These are phyloP conservation scores for Pseudoscleropodium purum DNA, from an alignment of 225 moss, liverwort and hornwort genomes.

Conservation along the genomic window DNA sequence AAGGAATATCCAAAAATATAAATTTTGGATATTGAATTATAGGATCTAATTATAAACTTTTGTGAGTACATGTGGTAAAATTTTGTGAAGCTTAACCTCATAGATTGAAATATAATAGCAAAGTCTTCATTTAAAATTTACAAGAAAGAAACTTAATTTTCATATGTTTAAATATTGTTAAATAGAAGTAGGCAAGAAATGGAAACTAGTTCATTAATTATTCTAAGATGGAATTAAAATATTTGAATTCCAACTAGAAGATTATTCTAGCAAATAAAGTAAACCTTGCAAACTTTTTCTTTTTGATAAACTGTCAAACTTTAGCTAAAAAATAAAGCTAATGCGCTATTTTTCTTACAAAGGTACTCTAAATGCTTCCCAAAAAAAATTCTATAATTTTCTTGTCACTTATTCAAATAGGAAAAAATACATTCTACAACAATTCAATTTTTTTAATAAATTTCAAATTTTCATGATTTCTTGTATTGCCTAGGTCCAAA, in stretches of 20 bases:
- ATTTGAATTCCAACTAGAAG: neutral
- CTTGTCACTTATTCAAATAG: neutral
- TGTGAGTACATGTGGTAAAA: fast-evolving
- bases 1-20: neutral
- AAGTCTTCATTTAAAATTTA: too few species aligned
- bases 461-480: neutral
- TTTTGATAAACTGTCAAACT: neutral
- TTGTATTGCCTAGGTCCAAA: fast-evolving
- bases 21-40: neutral
- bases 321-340: neutral
- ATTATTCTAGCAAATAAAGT: neutral
- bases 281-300: fast-evolving
- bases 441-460: neutral
- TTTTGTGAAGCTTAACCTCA: neutral
- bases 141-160: neutral
- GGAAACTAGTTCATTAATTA: neutral
- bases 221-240: neutral
- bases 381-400: neutral
- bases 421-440: neutral
- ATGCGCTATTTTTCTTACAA: fast-evolving
- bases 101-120: neutral
- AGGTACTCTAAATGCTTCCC: neutral
- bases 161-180: neutral
- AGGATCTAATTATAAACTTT: neutral
- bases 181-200: neutral